Percentiles rank a stretch among this genome's conserved stretches.
Conservation (phyloP, 108 stramenopile genomes). For the Pinguiococcus pyrenoidosus region DNA sequence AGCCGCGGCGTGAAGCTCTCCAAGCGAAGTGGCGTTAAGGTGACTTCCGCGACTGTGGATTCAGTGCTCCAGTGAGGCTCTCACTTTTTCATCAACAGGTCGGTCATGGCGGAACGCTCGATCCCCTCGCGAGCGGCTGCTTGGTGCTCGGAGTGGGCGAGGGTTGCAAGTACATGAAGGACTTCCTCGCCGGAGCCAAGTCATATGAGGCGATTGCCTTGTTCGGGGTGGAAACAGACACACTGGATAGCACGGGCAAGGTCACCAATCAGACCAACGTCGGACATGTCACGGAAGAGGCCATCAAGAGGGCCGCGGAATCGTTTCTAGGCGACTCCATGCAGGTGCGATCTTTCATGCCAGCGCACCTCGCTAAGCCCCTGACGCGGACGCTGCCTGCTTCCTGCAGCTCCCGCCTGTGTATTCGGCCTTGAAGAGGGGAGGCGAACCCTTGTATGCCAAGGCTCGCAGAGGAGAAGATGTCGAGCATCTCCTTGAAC, state of each 20-base stretch:
- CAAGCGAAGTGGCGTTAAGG: constrained; percentile 23
- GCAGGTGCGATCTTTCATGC: no score
- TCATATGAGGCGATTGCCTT: constrained; percentile 50
- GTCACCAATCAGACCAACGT: constrained; percentile 35
- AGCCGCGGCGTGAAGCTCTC: constrained; percentile 46
- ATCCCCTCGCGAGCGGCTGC: constrained; percentile 82
- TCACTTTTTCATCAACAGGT: constrained; percentile 73
- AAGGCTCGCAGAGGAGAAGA: constrained; percentile 47
- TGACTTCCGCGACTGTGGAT: no score
- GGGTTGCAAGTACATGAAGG: constrained; percentile 58
- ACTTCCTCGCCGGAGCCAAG: constrained; percentile 63
- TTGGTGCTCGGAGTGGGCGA: constrained; percentile 77
- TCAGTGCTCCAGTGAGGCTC: no score
- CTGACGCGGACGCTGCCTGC: no score
- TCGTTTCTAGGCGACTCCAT: constrained; percentile 59
- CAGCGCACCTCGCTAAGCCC: no score
- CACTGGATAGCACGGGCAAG: constrained; percentile 61
- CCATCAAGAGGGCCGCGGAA: constrained; percentile 25
- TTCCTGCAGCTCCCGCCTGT: no score
- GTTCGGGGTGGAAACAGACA: constrained; percentile 65
- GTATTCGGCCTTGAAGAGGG: constrained; percentile 60
- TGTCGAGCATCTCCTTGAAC: constrained; percentile 43
- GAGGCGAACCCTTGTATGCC: constrained; percentile 67
- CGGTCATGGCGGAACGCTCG: constrained; percentile 88
- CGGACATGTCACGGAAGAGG: constrained; percentile 44